phyloP scores from a whole-genome alignment of 2,329 filamentous ascomycete genomes.

The Biscogniauxia mediterranea region DNA sequence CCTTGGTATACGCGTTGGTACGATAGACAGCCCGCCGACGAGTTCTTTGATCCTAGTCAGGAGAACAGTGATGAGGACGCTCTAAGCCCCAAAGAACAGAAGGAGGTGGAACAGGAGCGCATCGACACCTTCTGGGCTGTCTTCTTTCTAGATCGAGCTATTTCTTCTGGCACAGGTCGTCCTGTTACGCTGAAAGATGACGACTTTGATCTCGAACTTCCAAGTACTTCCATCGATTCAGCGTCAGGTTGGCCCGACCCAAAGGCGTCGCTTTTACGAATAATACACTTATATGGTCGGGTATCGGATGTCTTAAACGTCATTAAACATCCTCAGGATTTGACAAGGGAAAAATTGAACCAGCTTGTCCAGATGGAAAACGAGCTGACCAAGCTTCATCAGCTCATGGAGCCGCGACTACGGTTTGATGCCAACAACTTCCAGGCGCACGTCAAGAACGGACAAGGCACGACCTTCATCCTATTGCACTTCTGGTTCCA shows the following conservation, averaged over 20 bases:
- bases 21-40: slow-evolving; percentile 35
- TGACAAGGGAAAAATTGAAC: slow-evolving; percentile 71
- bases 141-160: slow-evolving; percentile 82
- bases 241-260: slow-evolving; percentile 70
- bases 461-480: slow-evolving; percentile 84
- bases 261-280: slow-evolving; percentile 76
- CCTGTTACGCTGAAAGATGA: slow-evolving; percentile 81
- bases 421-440: slow-evolving; percentile 87
- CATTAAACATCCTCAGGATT: slow-evolving; percentile 69
- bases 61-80: slow-evolving; percentile 43
- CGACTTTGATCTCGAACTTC: slow-evolving; percentile 78
- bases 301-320: slow-evolving; percentile 84
- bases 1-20: slow-evolving; percentile 47
- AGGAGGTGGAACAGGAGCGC: slow-evolving; percentile 73
- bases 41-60: slow-evolving; percentile 31
- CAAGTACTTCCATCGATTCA: slow-evolving; percentile 48
- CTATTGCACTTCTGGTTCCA: slow-evolving; percentile 88
- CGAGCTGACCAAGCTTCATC: slow-evolving; percentile 70
- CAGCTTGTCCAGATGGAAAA: slow-evolving; percentile 75
- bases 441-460: slow-evolving; percentile 75
- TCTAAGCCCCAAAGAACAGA: slow-evolving; percentile 51
- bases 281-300: slow-evolving; percentile 81
- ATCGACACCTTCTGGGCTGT: slow-evolving; percentile 90
- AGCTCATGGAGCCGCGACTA: slow-evolving; percentile 69
- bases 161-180: slow-evolving; percentile 82